A percentile compares a stretch with the other conserved stretches of the same genome.
Conservation (phyloP, 2,329 filamentous ascomycete species). For the Ceratocystis colombiana region DNA sequence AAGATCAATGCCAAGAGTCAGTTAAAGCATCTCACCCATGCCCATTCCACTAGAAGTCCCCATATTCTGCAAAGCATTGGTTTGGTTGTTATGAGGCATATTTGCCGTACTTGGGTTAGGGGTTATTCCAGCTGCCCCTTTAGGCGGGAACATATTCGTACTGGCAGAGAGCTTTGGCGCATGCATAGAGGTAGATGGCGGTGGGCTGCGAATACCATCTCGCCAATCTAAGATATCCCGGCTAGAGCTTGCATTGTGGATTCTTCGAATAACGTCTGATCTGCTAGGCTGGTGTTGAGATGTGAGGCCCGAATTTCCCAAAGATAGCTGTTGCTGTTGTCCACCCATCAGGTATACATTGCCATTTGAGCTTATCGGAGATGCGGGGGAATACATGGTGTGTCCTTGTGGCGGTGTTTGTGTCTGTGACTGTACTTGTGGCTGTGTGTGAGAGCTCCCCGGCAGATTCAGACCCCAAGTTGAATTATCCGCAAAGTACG, state of each 20-base stretch:
- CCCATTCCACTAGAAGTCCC: slow-evolving; percentile 5
- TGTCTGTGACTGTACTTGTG: slow-evolving; percentile 25
- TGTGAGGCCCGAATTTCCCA: not conserved
- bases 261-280: not conserved
- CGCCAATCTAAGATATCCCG: slow-evolving; percentile 20
- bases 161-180: slow-evolving; percentile 35
- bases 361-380: not conserved
- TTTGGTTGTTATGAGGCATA: not conserved
- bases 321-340: not conserved
- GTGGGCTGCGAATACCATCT: slow-evolving; percentile 18
- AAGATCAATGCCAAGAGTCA: not conserved
- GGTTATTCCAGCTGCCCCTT: slow-evolving; percentile 14
- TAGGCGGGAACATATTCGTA: slow-evolving; percentile 32
- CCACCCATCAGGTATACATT: not conserved
- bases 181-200: slow-evolving; percentile 27
- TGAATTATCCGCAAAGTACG: slow-evolving; percentile 46
- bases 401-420: not conserved
- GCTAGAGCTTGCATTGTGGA: slow-evolving; percentile 16
- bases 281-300: not conserved
- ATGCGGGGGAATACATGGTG: slow-evolving; percentile 12
- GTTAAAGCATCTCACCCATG: slow-evolving; percentile 18
- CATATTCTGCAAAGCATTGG: slow-evolving; percentile 1
- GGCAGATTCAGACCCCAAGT: slow-evolving; percentile 42
- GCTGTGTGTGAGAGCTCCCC: slow-evolving; percentile 36
- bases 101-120: not conserved